These are phyloP conservation scores for Podaxis rugospora DNA, from an alignment of 768 basidiomycete species.

Conservation along the genomic window DNA sequence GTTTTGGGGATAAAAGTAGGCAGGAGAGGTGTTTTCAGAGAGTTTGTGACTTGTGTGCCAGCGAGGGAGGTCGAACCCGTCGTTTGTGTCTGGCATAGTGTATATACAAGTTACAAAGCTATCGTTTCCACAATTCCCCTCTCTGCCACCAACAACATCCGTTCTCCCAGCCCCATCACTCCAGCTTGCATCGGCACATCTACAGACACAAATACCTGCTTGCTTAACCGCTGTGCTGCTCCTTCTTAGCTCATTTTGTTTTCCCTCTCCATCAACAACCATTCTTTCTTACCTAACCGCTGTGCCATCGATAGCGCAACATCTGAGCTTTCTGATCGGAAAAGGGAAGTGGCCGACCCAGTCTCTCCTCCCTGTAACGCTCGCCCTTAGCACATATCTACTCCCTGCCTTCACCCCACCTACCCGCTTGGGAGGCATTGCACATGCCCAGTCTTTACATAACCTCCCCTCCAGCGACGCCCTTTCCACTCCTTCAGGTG, in stretches of 20 bases:
- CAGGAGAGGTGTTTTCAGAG: slow-evolving; percentile 41
- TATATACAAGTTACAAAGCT: slow-evolving; percentile 12
- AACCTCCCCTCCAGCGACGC: slow-evolving; percentile 54
- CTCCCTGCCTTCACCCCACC: slow-evolving; percentile 18
- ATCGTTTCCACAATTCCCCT: slow-evolving; percentile 50
- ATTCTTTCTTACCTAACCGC: slow-evolving; percentile 61
- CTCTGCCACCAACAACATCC: slow-evolving; percentile 53
- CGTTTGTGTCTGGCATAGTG: slow-evolving; percentile 69
- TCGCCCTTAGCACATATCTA: slow-evolving; percentile 9
- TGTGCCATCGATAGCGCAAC: slow-evolving; percentile 70
- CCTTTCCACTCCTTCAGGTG: slow-evolving; percentile 38
- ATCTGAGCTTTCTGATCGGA: slow-evolving; percentile 58
- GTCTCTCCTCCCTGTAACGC: slow-evolving; percentile 26
- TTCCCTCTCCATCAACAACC: slow-evolving; percentile 14
- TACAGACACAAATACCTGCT: slow-evolving; percentile 70
- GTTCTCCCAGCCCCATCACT: slow-evolving; percentile 39
- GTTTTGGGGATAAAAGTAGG: slow-evolving; percentile 43
- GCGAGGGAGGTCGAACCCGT: slow-evolving; percentile 79
- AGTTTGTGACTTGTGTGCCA: slow-evolving; percentile 51
- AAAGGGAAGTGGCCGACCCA: slow-evolving; percentile 56
- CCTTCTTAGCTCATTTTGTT: slow-evolving; percentile 3
- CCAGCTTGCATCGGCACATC: slow-evolving; percentile 34
- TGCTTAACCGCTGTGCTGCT: slow-evolving; percentile 59
- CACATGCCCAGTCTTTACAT: slow-evolving; percentile 78
- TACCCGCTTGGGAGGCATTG: slow-evolving; percentile 56